Percentiles rank a stretch among this genome's conserved stretches.
Evolutionary conservation across 306 rosid species (phyloP).

Genomic region (Pterocarpus macrocarpus): DNA sequence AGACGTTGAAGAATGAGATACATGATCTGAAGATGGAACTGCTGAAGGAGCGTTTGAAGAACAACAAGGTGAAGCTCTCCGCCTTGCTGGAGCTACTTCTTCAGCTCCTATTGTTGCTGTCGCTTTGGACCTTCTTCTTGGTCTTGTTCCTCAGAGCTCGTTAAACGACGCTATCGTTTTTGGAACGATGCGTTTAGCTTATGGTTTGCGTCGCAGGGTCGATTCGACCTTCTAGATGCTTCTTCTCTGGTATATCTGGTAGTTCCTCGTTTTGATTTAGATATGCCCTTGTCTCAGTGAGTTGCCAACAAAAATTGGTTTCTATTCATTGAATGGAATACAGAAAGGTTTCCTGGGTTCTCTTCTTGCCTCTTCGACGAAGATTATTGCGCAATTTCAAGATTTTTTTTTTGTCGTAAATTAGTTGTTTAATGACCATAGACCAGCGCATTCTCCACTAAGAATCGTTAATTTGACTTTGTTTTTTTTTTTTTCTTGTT

Average conservation of each 20-base stretch:
- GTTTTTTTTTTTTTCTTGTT: too few species aligned
- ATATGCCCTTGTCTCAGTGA: neutral
- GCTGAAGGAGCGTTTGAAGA: constrained; percentile 56
- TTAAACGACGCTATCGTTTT: neutral
- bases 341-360: neutral
- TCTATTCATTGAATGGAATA: neutral
- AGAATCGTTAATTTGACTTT: too few species aligned
- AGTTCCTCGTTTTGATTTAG: neutral
- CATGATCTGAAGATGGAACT: constrained; percentile 60
- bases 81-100: constrained; percentile 54
- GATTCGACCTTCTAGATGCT: neutral
- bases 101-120: constrained; percentile 54
- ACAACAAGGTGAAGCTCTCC: constrained; percentile 62
- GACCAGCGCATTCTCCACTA: too few species aligned
- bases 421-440: too few species aligned
- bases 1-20: constrained; percentile 55
- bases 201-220: neutral
- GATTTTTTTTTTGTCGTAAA: too few species aligned
- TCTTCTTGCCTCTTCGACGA: too few species aligned
- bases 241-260: neutral
- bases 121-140: constrained; percentile 52
- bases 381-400: neutral
- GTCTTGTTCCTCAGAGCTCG: constrained; percentile 35
- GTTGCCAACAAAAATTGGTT: neutral
- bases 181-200: neutral